phyloP scores from a whole-genome alignment of 352 stramenopile species.

The Proteromonas lacertae region DNA sequence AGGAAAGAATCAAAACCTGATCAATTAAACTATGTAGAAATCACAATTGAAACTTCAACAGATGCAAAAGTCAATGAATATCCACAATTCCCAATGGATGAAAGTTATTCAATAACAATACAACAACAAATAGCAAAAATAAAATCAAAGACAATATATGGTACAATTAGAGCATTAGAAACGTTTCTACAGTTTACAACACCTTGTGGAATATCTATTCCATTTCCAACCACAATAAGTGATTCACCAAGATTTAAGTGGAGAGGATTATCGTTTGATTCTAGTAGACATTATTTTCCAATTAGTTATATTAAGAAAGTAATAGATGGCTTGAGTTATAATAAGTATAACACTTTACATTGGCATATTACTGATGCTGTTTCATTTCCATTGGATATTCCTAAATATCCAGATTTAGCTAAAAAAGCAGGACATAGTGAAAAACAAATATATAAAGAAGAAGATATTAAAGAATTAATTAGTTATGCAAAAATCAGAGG shows the following conservation, averaged over 20 bases:
- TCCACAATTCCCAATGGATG: neutral
- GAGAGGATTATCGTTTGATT: neutral
- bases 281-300: neutral
- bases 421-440: no score
- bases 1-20: no score
- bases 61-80: no score
- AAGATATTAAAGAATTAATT: no score
- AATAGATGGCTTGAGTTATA: neutral
- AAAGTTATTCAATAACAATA: neutral
- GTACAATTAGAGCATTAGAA: neutral
- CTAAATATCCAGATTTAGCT: no score
- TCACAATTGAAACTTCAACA: no score
- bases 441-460: no score
- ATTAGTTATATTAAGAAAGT: neutral
- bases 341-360: neutral
- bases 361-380: no score
- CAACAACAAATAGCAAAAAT: no score
- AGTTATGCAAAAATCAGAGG: no score
- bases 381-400: no score
- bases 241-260: neutral
- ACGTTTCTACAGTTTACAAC: neutral
- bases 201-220: neutral
- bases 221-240: neutral
- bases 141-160: slow-evolving; percentile 1
- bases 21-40: no score